Base-by-base conservation (phyloP, 2,329 filamentous ascomycete genomes). In the Chaetomiaceae sp. region DNA sequence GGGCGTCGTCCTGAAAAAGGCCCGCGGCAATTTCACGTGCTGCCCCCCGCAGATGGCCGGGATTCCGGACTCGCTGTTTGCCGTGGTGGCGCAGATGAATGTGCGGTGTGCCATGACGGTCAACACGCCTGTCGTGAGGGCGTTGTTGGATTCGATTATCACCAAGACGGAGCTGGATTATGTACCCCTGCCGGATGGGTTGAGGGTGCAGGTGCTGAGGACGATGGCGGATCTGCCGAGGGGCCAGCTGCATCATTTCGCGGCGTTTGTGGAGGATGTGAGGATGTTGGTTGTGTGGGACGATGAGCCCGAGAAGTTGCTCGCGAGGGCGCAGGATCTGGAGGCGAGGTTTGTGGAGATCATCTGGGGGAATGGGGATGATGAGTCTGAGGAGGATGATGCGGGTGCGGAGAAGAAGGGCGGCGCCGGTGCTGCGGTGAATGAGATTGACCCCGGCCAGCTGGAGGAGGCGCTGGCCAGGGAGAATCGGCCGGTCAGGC, bases 281-380 rank as follows among this genome's bases (percentile, higher is more conserved):
- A 81, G 82, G 5, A 73, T 91, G 5, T 72, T 94, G 1, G 74
- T 92, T 1, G 87, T 92, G 1, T 94, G 89, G 89, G 88, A 92
- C 60, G 88, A 92, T 59, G 87, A 91, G 81, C 51, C 51, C 11
- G 75, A 77, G 58, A 75, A 78, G 53, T 66, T 84, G 15, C 67
- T 84, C 11, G 67, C 72, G 14, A 74, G 82, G 37, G 79, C 75
- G 0, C 70, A 74, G 49, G 54, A 80, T 86, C 1, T 92, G 55
- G 87, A 92, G 68, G 80, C 80, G 2, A 85, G 89, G 66, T 74
- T 92, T 37, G 89, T 91, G 82, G 81, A 88, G 62, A 74, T 91
- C 1, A 85, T 90, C 1, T 90, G 87, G 87, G 81, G 82, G 66
- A 75, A 76, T 2, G 78, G 77, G 4, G 77, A 78, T 31, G 64